A percentile compares a stretch with the other conserved stretches of the same genome.
Evolutionary conservation across 2,329 filamentous ascomycete species (phyloP).

Genomic region (Zasmidium cellare): DNA sequence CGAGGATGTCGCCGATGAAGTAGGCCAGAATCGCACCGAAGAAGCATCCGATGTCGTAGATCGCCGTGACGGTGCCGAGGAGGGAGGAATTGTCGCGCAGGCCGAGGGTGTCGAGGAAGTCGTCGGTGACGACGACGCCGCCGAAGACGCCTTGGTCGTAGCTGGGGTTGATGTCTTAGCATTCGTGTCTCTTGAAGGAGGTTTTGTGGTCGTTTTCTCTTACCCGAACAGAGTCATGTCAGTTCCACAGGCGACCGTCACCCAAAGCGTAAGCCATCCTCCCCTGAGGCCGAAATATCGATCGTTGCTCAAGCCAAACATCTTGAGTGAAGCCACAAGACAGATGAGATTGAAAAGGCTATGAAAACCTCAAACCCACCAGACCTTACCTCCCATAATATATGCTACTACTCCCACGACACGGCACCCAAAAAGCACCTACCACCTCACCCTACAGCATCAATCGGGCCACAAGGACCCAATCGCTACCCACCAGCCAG

Average conservation of each 20-base stretch:
- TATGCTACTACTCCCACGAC: background rate
- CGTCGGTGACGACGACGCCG: conserved; percentile 52
- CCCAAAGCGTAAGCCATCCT: conserved; percentile 58
- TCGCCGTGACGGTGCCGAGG: conserved; percentile 50
- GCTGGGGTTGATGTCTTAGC: conserved; percentile 2
- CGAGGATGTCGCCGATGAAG: conserved; percentile 48
- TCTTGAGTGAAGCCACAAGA: conserved; percentile 2
- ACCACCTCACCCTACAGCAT: background rate
- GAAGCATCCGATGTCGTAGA: conserved; percentile 63
- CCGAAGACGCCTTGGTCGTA: conserved; percentile 50
- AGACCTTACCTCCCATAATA: background rate
- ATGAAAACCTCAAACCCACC: background rate
- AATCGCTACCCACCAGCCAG: background rate
- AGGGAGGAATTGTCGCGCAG: conserved; percentile 32
- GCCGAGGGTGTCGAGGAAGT: conserved; percentile 20
- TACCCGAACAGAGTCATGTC: conserved; percentile 48
- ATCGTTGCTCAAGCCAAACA: conserved; percentile 28
- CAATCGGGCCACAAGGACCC: background rate
- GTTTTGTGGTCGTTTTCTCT: too few species aligned
- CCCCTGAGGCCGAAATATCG: conserved; percentile 57
- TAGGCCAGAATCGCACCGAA: conserved; percentile 55
- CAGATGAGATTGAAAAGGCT: background rate
- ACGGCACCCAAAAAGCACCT: background rate
- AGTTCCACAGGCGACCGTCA: conserved; percentile 23
- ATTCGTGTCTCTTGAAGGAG: too few species aligned